Base-by-base conservation (phyloP, 192 early-diverging fungal species). In the Backusella morwellensis region DNA sequence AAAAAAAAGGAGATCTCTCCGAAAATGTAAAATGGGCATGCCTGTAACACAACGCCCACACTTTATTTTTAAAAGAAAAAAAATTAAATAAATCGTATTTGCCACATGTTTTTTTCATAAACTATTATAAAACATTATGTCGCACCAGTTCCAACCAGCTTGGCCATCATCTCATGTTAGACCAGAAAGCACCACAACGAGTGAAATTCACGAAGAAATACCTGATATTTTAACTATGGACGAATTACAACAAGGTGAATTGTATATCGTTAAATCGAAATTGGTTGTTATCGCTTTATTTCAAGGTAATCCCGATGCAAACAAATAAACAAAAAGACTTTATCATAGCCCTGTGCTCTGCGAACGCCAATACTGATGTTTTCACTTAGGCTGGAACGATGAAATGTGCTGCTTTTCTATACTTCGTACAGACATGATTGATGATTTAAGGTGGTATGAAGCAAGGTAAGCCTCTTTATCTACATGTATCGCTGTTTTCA, bases 401-500 rank as follows among this genome's bases (percentile, higher is more conserved):
- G 82, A 83, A 50, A 83, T 83, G 82, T 83, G 82, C 36, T 83
- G 82, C 35, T 83, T 80, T 50, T 35, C 67, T 52, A 36, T 83
- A 42, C 76, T 83, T 79, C 74, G 82, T 77, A 75, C 78, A 29
- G 82, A 83, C n/a, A 38, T 50, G 19, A 52, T 54, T 36, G 75
- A 72, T 44, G 23, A 73, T 7, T 77, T 83, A 72, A 76, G 76
- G 35, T 83, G 82, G 82, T 83, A 78, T 19, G 72, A 80, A 42
- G 82, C 82, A 38, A 72, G 70, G 70, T 72, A 72, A 36, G 29
- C 2, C 29, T 17, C 8, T 8, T 34, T 32, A 66, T 35, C 35
- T 35, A 35, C 19, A 35, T n/a, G 14, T 68, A 36, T 35, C 2
- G 32, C 3, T 0, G 29, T 6, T n/a, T 36, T 21, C 2, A 68